Conservation (phyloP, 2,329 filamentous ascomycete species). For the Camptophora hylomeconis region DNA sequence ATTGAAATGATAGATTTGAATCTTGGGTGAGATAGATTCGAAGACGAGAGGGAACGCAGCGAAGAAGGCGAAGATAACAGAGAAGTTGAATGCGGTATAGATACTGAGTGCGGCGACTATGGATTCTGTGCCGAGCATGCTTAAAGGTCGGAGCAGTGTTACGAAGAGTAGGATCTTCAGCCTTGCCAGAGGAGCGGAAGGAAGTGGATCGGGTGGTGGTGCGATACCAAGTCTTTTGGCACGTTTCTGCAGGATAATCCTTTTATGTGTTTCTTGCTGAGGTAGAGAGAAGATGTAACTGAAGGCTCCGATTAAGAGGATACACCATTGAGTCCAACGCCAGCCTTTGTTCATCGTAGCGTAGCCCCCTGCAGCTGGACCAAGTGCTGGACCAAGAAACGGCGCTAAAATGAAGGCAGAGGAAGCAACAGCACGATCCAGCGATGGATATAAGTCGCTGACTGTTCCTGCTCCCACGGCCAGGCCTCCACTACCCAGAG, state of each 20-base stretch:
- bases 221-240: constrained; percentile 38
- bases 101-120: constrained; percentile 56
- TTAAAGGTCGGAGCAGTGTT: constrained; percentile 41
- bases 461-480: constrained; percentile 60
- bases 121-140: constrained; percentile 54
- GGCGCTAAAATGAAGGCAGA: constrained; percentile 44
- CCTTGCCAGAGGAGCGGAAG: constrained; percentile 44
- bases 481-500: constrained; percentile 56
- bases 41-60: constrained; percentile 78
- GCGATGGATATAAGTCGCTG: constrained; percentile 41
- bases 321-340: constrained; percentile 62
- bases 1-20: constrained; percentile 50
- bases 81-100: constrained; percentile 67
- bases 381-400: constrained; percentile 54
- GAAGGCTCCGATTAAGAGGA: constrained; percentile 48
- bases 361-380: constrained; percentile 57
- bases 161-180: constrained; percentile 26
- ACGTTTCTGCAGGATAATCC: constrained; percentile 52
- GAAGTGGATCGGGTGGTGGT: constrained; percentile 56
- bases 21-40: constrained; percentile 27
- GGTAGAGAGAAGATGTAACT: constrained; percentile 48
- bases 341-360: constrained; percentile 51
- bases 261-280: constrained; percentile 54
- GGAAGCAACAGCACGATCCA: constrained; percentile 44
- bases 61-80: constrained; percentile 70